Evolutionary conservation across 1,139 yeast species (phyloP).

Genomic region (Yamadazyma dushanensis): DNA sequence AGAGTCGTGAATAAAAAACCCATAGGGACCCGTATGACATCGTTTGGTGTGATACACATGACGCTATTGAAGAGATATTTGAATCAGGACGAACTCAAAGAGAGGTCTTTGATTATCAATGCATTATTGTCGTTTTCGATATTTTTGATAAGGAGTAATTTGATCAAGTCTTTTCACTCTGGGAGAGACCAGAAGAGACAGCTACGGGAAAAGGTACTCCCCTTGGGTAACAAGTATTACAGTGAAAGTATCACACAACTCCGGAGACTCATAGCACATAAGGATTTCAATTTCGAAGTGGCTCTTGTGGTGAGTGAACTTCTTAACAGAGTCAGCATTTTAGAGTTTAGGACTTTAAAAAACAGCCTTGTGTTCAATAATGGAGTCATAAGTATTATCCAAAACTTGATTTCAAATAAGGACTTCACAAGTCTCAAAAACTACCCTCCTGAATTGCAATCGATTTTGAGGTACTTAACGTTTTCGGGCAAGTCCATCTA

Average conservation of each 20-base stretch:
- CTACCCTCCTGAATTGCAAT: constrained; percentile 16
- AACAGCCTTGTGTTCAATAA: constrained; percentile 25
- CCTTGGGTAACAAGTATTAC: constrained; percentile 22
- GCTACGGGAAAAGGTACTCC: constrained; percentile 15
- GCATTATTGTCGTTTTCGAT: constrained; percentile 22
- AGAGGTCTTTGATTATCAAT: constrained; percentile 15
- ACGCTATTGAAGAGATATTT: constrained; percentile 11
- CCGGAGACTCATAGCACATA: constrained; percentile 17
- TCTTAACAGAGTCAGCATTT: constrained; percentile 27
- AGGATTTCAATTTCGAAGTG: constrained; percentile 20
- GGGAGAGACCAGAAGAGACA: constrained; percentile 8
- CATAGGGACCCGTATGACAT: neutral
- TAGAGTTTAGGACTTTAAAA: constrained; percentile 22
- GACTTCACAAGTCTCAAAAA: neutral
- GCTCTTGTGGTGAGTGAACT: constrained; percentile 24
- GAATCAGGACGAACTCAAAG: constrained; percentile 11
- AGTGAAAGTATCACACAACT: constrained; percentile 21
- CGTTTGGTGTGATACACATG: constrained; percentile 7
- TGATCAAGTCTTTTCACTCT: constrained; percentile 21
- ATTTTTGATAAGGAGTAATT: constrained; percentile 22
- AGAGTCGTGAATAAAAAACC: neutral
- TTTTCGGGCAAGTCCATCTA: constrained; percentile 24
- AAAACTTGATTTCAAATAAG: constrained; percentile 17
- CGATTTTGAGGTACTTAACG: constrained; percentile 20
- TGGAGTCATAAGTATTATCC: constrained; percentile 26